A percentile compares a stretch with the other conserved stretches of the same genome.
Conservation (phyloP, 257 asterid species). For the Capsicum rhomboideum region DNA sequence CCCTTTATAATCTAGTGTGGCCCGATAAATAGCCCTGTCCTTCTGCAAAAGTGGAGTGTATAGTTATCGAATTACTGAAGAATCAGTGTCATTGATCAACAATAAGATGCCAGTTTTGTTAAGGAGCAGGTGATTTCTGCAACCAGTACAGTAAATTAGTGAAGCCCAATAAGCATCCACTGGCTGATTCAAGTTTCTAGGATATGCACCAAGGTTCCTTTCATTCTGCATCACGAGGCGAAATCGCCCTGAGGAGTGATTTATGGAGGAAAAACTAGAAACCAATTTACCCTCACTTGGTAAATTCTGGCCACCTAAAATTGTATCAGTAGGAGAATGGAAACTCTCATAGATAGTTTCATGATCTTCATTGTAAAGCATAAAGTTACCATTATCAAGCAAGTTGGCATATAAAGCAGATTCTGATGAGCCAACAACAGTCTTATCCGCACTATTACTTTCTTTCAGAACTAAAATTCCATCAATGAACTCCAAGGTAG, state of each 20-base stretch:
- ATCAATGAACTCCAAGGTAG: slow-evolving; percentile 8
- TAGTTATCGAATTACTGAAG: not conserved
- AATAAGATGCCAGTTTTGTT: not conserved
- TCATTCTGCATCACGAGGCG: slow-evolving; percentile 13
- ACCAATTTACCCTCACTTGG: not conserved
- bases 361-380: not conserved
- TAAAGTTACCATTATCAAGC: slow-evolving; percentile 16
- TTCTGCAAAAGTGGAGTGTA: not conserved
- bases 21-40: not conserved
- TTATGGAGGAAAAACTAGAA: slow-evolving; percentile 2
- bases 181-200: not conserved
- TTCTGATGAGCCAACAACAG: not conserved
- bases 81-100: not conserved
- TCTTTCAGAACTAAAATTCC: slow-evolving; percentile 9
- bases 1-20: slow-evolving; percentile 12
- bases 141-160: not conserved
- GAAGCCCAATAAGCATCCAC: slow-evolving; percentile 6
- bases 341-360: slow-evolving; percentile 11
- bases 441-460: not conserved
- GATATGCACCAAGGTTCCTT: slow-evolving; percentile 22
- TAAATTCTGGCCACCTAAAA: slow-evolving; percentile 17
- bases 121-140: not conserved
- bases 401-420: slow-evolving; percentile 5
- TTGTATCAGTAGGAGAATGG: slow-evolving; percentile 5
- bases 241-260: slow-evolving; percentile 13